Base-by-base conservation (phyloP, 2,329 filamentous ascomycete species). In the Aphanoascus verrucosus region DNA sequence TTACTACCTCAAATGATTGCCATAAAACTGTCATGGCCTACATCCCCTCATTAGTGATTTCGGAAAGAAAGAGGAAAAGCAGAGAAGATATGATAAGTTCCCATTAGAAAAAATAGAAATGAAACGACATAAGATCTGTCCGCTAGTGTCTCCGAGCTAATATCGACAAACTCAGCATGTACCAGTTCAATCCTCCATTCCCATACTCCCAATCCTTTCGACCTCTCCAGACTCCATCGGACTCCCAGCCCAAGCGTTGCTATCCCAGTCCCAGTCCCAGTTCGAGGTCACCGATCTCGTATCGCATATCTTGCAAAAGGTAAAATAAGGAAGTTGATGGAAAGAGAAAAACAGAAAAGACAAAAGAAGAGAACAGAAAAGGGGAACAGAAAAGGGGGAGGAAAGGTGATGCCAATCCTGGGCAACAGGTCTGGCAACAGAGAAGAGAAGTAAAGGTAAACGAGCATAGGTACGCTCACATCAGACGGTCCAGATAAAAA, bases 401-500 rank as follows among this genome's bases (percentile, higher is more conserved):
- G 15, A 31, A 42, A 37, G 31, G 19, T 12, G 43, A 19, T 19
- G 11, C 28, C 19, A 15, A 34, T 12, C n/a, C 32, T 7, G 23
- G 5, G 42, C 42, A n/a, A 45, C 41, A 44, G 3, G 15, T 40
- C 37, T 40, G 37, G 38, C 6, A 15, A 15, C 3, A n/a, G 38
- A 35, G 15, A 44, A 7, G 8, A 35, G 3, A 5, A 37, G 37
- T 19, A 5, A 31, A 19, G 12, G 28, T 7, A 43, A 28, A 43
- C n/a, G 9, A 15, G n/a, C 38, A 41, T 41, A 41, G 38, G 11
- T 2, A 17, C n/a, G 7, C 15, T 41, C n/a, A 19, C 38, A 41
- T 41, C 38, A 41, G 38, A 15, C 3, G 3, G 58, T 61, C 61
- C 19, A 31, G 40, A 17, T 28, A 31, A 52, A 49, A 32, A 41